Evolutionary conservation across 1,284 basidiomycete species (phyloP).

Genomic region (Moniliophthora roreri): DNA sequence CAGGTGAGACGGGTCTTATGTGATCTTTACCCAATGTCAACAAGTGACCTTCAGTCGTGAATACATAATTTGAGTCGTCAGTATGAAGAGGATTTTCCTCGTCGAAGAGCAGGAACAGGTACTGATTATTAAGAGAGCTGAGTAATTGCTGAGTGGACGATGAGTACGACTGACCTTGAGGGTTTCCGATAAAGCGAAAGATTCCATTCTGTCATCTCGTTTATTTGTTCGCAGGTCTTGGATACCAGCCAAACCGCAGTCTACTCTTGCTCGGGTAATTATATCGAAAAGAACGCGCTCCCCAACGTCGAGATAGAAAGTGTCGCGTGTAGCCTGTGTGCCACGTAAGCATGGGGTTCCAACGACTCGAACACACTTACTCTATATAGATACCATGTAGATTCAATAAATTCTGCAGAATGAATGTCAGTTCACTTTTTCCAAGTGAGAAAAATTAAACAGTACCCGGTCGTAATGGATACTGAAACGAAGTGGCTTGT

Average conservation of each 20-base stretch:
- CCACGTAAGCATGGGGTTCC: background rate
- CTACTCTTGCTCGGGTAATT: constrained; percentile 69
- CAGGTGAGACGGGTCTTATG: constrained; percentile 53
- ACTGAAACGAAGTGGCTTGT: constrained; percentile 76
- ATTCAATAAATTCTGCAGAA: constrained; percentile 81
- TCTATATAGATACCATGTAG: constrained; percentile 91
- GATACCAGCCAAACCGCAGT: constrained; percentile 85
- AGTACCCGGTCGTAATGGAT: constrained; percentile 80
- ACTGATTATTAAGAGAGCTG: constrained; percentile 44
- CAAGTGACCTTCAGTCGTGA: constrained; percentile 94
- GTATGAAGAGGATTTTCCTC: constrained; percentile 74
- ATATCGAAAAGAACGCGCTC: constrained; percentile 83
- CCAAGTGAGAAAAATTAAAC: constrained; percentile 12
- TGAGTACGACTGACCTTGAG: constrained; percentile 60
- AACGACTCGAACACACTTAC: constrained; percentile 41
- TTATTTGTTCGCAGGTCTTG: constrained; percentile 78
- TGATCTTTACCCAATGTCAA: constrained; percentile 60
- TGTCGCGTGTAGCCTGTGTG: constrained; percentile 80
- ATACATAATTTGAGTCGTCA: constrained; percentile 81
- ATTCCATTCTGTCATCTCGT: constrained; percentile 91
- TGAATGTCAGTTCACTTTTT: background rate
- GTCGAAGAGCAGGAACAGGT: constrained; percentile 90
- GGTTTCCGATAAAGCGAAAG: constrained; percentile 88
- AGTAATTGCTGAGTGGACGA: constrained; percentile 1
- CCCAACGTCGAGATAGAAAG: constrained; percentile 89